A percentile compares a stretch with the other conserved stretches of the same genome.
Conservation (phyloP, 2,329 filamentous ascomycete species). For the Colletotrichum salicis region DNA sequence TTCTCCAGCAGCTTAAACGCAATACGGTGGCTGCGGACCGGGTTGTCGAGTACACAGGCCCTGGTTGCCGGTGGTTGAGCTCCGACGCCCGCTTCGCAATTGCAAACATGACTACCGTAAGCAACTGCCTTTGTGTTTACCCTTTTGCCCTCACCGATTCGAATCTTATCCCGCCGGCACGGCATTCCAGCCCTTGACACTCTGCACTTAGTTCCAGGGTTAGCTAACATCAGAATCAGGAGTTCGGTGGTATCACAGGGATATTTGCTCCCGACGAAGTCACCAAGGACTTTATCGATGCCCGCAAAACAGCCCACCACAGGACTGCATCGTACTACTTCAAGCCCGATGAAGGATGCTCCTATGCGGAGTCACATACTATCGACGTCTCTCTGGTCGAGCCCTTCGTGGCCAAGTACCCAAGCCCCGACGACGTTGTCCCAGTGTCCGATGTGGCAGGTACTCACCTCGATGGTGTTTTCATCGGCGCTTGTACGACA, state of each 20-base stretch:
- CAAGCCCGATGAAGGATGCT: constrained; percentile 49
- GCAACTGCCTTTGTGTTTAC: not conserved
- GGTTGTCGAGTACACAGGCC: constrained; percentile 51
- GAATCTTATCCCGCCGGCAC: not conserved
- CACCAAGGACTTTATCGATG: constrained; percentile 47
- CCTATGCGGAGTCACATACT: constrained; percentile 48
- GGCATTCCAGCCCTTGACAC: not conserved
- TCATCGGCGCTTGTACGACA: constrained; percentile 60
- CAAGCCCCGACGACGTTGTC: constrained; percentile 55
- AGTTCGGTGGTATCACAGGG: constrained; percentile 56
- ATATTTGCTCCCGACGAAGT: constrained; percentile 53
- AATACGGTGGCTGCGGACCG: constrained; percentile 52
- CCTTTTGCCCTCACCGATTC: not conserved
- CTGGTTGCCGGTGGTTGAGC: constrained; percentile 45
- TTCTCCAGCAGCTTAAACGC: constrained; percentile 49
- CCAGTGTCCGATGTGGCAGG: constrained; percentile 47
- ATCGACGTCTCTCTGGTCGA: constrained; percentile 52
- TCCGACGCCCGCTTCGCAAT: constrained; percentile 53
- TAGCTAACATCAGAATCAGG: constrained; percentile 34
- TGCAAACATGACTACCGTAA: constrained; percentile 44
- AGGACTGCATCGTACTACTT: constrained; percentile 50
- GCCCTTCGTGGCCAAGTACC: constrained; percentile 52
- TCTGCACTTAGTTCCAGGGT: not conserved
- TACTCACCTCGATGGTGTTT: constrained; percentile 52
- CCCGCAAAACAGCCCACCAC: constrained; percentile 46